phyloP scores from a whole-genome alignment of 2,329 filamentous ascomycete species.

The Neonectria neomacrospora region DNA sequence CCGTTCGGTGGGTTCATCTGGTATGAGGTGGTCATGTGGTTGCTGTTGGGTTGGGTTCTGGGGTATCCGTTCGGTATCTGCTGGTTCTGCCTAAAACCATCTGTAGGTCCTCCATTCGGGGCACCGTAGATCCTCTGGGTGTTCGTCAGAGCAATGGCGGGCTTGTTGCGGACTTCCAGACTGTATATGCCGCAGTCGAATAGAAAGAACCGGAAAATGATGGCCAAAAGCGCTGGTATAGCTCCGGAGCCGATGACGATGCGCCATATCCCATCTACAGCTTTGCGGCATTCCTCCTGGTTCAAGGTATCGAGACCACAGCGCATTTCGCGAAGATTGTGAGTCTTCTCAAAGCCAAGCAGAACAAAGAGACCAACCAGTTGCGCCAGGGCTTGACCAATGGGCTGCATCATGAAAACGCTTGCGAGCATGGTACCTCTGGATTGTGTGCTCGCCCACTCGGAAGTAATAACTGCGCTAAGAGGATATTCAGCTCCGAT shows the following conservation, averaged over 20 bases:
- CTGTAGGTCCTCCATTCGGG: conserved; percentile 37
- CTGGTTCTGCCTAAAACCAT: conserved; percentile 33
- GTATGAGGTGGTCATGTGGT: conserved; percentile 30
- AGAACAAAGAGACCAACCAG: conserved; percentile 67
- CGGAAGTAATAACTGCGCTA: conserved; percentile 73
- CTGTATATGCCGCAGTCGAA: conserved; percentile 74
- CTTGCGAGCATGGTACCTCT: conserved; percentile 74
- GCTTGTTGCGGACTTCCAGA: conserved; percentile 72
- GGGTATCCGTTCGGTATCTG: conserved; percentile 32
- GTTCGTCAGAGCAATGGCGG: conserved; percentile 67
- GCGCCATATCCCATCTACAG: conserved; percentile 72
- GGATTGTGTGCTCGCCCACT: conserved; percentile 72
- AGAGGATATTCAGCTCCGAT: conserved; percentile 77
- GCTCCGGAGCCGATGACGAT: conserved; percentile 74
- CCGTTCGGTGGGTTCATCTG: conserved; percentile 43
- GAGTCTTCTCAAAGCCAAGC: conserved; percentile 56
- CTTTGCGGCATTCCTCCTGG: conserved; percentile 57
- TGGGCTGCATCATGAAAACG: conserved; percentile 76
- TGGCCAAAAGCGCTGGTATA: conserved; percentile 70
- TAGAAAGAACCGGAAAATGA: conserved; percentile 73
- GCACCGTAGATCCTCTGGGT: conserved; percentile 68
- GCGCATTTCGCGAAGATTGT: conserved; percentile 56
- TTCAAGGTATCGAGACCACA: conserved; percentile 60
- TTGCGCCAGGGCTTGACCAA: conserved; percentile 74
- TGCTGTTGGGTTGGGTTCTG: conserved; percentile 34